Percentiles rank a stretch among this genome's conserved stretches.
Conservation (phyloP, 169 alveolate species). For the Eimeria praecox region DNA sequence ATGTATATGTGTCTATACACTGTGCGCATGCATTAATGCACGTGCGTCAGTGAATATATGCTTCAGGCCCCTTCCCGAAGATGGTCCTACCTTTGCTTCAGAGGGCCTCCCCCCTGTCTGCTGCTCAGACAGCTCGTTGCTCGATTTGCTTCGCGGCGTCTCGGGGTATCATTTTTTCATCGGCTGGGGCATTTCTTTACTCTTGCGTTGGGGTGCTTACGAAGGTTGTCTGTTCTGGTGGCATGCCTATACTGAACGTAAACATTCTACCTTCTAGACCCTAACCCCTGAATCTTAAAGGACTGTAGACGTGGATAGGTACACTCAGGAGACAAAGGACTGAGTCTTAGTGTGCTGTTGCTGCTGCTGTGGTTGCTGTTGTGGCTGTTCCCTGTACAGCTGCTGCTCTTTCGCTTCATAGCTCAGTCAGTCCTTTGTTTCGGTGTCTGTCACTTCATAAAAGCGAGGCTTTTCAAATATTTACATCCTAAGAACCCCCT, state of each 20-base stretch:
- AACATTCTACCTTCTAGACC: background rate
- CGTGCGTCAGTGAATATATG: background rate
- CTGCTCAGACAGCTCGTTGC: background rate
- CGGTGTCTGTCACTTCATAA: background rate
- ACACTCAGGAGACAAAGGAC: background rate
- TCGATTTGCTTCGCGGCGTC: constrained; percentile 36
- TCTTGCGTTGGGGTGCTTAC: constrained; percentile 58
- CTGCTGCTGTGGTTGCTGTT: constrained; percentile 26
- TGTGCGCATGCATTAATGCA: background rate
- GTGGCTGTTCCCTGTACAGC: background rate
- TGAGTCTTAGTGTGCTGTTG: background rate
- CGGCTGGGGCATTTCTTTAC: constrained; percentile 32
- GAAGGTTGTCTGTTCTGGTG: constrained; percentile 28
- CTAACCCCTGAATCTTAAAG: background rate
- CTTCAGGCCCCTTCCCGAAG: background rate
- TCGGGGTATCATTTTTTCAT: constrained; percentile 5
- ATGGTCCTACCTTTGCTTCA: background rate
- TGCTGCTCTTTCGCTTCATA: constrained; percentile 35
- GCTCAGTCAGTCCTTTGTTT: constrained; percentile 17
- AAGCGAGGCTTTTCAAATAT: constrained; percentile 14
- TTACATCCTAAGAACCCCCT: background rate
- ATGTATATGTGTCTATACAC: background rate
- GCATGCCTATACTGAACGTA: constrained; percentile 50
- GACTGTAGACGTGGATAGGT: background rate
- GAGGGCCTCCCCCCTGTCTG: background rate